Evolutionary conservation across 306 rosid species (phyloP).

Genomic region (Prunus mongolica): DNA sequence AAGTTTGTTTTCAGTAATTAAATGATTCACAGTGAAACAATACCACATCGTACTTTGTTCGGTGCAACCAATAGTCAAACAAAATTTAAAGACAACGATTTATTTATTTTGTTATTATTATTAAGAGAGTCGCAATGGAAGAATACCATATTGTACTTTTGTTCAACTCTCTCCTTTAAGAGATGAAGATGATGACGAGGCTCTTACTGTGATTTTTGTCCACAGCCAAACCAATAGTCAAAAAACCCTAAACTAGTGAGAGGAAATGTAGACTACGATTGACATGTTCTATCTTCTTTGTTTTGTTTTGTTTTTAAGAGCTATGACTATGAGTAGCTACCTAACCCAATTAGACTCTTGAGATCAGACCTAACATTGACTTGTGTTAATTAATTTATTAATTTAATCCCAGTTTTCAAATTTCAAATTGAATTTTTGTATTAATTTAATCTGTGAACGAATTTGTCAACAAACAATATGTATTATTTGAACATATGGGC

Average conservation of each 20-base stretch:
- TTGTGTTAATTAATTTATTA: neutral
- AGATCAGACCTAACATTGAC: conserved; percentile 25
- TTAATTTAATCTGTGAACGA: neutral
- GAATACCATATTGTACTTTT: neutral
- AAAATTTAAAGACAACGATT: too few species aligned
- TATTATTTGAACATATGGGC: neutral
- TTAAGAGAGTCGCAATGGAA: neutral
- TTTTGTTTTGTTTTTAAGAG: too few species aligned
- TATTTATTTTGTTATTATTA: too few species aligned
- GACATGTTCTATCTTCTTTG: neutral
- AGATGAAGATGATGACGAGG: conserved; percentile 14
- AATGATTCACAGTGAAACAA: too few species aligned
- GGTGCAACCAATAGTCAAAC: neutral
- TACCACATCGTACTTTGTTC: neutral
- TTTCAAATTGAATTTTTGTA: neutral
- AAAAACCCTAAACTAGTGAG: neutral
- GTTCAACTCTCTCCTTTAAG: neutral
- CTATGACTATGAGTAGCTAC: neutral
- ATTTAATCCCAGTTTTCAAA: neutral
- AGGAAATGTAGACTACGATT: neutral
- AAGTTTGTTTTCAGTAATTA: too few species aligned
- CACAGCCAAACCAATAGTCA: neutral
- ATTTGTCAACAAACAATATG: neutral
- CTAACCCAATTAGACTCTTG: neutral
- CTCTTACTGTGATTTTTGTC: neutral